Evolutionary conservation across 1,284 basidiomycete species (phyloP).

Genomic region (Coriolopsis trogii): DNA sequence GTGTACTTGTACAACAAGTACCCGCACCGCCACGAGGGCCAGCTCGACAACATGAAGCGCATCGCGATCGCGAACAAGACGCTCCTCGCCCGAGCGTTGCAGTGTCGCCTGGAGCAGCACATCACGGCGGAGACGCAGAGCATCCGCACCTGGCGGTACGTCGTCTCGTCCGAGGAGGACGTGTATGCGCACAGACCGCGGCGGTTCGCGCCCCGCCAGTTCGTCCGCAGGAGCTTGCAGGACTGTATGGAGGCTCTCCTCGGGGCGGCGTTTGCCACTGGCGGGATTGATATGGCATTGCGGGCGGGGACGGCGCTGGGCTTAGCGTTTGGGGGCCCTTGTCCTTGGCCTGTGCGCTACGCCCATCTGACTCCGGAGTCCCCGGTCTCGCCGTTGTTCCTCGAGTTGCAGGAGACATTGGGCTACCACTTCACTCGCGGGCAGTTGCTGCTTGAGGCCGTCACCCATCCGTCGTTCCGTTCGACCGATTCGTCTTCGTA

Average conservation of each 20-base stretch:
- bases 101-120: slow-evolving; percentile 62
- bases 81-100: slow-evolving; percentile 66
- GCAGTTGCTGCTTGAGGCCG: slow-evolving; percentile 69
- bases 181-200: slow-evolving; percentile 32
- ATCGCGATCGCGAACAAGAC: slow-evolving; percentile 70
- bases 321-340: slow-evolving; percentile 68
- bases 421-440: slow-evolving; percentile 72
- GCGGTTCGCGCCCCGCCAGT: slow-evolving; percentile 38
- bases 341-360: slow-evolving; percentile 65
- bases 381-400: slow-evolving; percentile 51
- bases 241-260: slow-evolving; percentile 86
- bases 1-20: slow-evolving; percentile 77
- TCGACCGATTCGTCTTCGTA: slow-evolving; percentile 63
- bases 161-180: slow-evolving; percentile 38
- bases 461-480: slow-evolving; percentile 80
- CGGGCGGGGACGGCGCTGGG: slow-evolving; percentile 65
- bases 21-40: slow-evolving; percentile 80
- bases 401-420: slow-evolving; percentile 59
- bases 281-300: slow-evolving; percentile 71
- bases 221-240: slow-evolving; percentile 73
- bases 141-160: slow-evolving; percentile 64
- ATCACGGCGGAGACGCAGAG: slow-evolving; percentile 61
- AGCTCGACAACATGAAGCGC: slow-evolving; percentile 66
- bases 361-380: slow-evolving; percentile 31
- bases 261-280: slow-evolving; percentile 72